Base-by-base conservation (phyloP, 2,329 filamentous ascomycete species). In the Ophiostoma novo-ulmi region DNA sequence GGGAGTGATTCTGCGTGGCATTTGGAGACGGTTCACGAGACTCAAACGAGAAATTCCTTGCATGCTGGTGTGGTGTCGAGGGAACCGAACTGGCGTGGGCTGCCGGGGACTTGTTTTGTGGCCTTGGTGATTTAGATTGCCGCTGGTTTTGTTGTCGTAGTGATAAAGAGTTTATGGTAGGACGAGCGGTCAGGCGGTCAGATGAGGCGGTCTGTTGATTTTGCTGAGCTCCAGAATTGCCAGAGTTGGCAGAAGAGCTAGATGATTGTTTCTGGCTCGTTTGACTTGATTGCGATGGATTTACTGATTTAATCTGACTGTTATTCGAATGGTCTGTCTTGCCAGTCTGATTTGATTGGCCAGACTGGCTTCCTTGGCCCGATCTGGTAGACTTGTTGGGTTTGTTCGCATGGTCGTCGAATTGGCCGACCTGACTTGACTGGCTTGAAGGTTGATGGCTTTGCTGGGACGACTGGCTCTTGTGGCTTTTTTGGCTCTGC, bases 41-140 rank as follows among this genome's bases (percentile, higher is more conserved):
- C 78, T 89, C 88, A 76, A 91, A 91, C 2, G 91, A 91, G 77
- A 95, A 91, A 76, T 94, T 90, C 72, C 93, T 89, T 74, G 93
- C 88, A 80, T 92, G 91, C 79, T 97, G 94, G 77, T 94, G 92
- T 10, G 94, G 95, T 3, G 94, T 98, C 0, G 94, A 96, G 0
- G 94, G 94, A 67, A 97, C 92, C 10, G 94, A 98, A 78, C 86
- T 97, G 35, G 94, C 96, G 78, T 96, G 85, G 17, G 80, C 76
- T 70, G 79, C 78, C 38, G 75, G 77, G 68, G 78, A 58, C 55
- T 75, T 75, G 52, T 63, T 58, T 17, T 73, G 76, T 36, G 74
- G 75, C 48, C 77, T 76, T 7, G 75, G 75, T 63, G 72, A 74
- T 66, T 76, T 74, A 22, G 74, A 75, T 7, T 70, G 63, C 74